These are phyloP conservation scores for Lodderomyces theae DNA, from an alignment of 1,139 yeast genomes.

Conservation along the genomic window DNA sequence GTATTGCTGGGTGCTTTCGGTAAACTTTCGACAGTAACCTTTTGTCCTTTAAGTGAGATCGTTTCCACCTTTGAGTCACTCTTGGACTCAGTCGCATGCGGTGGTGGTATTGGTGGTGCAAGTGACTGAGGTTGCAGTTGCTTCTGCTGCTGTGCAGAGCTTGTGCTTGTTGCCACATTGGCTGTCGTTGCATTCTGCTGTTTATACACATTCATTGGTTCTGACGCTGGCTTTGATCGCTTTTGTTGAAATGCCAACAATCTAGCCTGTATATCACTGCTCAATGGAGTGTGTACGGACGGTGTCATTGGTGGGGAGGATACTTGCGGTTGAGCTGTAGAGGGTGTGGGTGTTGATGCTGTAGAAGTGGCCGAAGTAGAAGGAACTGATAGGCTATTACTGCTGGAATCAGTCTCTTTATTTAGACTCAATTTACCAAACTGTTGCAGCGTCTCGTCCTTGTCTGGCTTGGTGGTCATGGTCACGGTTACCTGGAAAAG, in stretches of 20 bases:
- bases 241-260: conserved; percentile 72
- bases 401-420: neutral
- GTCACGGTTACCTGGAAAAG: no score
- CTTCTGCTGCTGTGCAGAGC: neutral
- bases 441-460: neutral
- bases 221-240: conserved; percentile 35
- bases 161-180: conserved; percentile 1
- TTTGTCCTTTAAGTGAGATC: conserved; percentile 12
- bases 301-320: conserved; percentile 6
- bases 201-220: conserved; percentile 10
- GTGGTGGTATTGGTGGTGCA: conserved; percentile 5
- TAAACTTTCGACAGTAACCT: conserved; percentile 19
- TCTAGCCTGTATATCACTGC: conserved; percentile 72
- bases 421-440: neutral
- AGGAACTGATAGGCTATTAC: neutral
- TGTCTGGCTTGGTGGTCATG: neutral
- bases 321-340: conserved; percentile 5
- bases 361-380: neutral
- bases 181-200: conserved; percentile 9
- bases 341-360: conserved; percentile 3
- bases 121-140: conserved; percentile 4
- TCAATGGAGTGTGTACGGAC: conserved; percentile 31
- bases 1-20: neutral
- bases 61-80: conserved; percentile 9
- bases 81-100: conserved; percentile 1